These are phyloP conservation scores for Serendipita indica DNA, from an alignment of 768 basidiomycete genomes.

Conservation along the genomic window DNA sequence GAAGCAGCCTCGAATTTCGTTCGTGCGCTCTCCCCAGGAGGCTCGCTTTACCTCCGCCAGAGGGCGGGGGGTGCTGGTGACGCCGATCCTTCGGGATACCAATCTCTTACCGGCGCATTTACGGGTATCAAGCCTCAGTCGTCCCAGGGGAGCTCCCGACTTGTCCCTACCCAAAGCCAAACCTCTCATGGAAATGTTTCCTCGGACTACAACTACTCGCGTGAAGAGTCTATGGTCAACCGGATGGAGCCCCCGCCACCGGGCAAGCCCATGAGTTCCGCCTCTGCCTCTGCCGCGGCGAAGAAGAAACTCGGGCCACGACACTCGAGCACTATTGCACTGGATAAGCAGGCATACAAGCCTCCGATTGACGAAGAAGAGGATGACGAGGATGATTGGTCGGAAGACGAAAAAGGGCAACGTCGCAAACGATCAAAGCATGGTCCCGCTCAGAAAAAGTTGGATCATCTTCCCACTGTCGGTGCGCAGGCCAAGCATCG, in stretches of 20 bases:
- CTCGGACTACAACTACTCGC: conserved; percentile 12
- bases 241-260: conserved; percentile 22
- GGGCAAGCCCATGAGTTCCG: conserved; percentile 21
- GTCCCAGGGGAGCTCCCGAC: conserved; percentile 36
- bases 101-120: background rate
- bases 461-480: conserved; percentile 48
- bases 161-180: conserved; percentile 16
- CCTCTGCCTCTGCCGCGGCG: background rate
- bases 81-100: background rate
- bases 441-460: conserved; percentile 28
- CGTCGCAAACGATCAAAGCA: conserved; percentile 35
- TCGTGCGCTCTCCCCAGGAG: background rate
- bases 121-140: conserved; percentile 17
- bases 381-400: conserved; percentile 41
- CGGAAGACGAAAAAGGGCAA: conserved; percentile 38
- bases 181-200: background rate
- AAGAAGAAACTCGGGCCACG: conserved; percentile 11
- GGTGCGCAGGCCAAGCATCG: conserved; percentile 46
- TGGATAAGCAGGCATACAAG: conserved; percentile 70
- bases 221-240: conserved; percentile 21
- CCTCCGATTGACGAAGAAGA: conserved; percentile 53
- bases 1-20: background rate
- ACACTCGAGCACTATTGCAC: conserved; percentile 30
- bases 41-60: conserved; percentile 1
- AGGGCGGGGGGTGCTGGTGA: background rate